Base-by-base conservation (phyloP, 169 alveolate species). In the Blepharisma undulans region DNA sequence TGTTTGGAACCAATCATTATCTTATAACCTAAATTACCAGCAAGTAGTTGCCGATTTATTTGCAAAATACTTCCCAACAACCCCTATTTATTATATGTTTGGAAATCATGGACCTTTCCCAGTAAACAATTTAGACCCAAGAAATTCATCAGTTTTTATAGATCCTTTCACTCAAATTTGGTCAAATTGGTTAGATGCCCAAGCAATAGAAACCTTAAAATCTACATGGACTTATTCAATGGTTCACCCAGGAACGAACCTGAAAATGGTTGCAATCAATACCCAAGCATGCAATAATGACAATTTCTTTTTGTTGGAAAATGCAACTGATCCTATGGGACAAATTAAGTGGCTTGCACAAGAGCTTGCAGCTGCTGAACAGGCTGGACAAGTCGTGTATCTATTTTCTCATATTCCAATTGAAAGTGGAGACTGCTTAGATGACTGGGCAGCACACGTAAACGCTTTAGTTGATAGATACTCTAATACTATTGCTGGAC, bases 101-200 rank as follows among this genome's bases (percentile, higher is more conserved):
- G 96, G 96, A 48, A 93, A 93, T 77, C 96, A 93, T 76, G 96
- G 87, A n/a, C 76, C 92, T 33, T 80, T 84, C 90, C 96, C 96
- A 60, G 93, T 91, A 0, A 93, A 91, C 48, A 90, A 89, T 10
- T 82, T 88, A 29, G 33, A 77, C n/a, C 84, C 61, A 1, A 76
- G 77, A 10, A 48, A 84, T 27, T 25, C 19, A 4, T 74, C 82
- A 77, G 72, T 30, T 7, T 27, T 92, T 22, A 34, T 89, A 21
- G 27, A 91, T 16, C 89, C 82, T 27, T 27, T 92, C 48, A 36
- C 94, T 8, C 48, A 90, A 22, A 74, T 59, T 8, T 94, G 96
- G 96, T 33, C 33, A 8, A 18, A 81, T 33, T 93, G 93, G 93
- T 76, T 94, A 14, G 86, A 78, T 21, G 80, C 66, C 0, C 84